Conservation (phyloP, 176 grass and related monocot species). For the Lolium rigidum region DNA sequence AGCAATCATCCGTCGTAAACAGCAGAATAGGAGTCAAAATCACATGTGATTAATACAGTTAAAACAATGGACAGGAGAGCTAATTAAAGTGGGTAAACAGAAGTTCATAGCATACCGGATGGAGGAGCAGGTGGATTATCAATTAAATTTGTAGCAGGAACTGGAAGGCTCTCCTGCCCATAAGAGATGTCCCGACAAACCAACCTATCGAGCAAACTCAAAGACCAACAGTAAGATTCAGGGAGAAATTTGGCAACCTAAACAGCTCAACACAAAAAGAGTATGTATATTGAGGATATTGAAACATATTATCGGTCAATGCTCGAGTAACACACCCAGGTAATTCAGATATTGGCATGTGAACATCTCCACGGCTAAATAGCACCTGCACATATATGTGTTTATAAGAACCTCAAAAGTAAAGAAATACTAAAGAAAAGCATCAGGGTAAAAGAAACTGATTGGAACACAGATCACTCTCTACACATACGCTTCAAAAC, state of each 20-base stretch:
- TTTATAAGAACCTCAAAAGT: constrained; percentile 1
- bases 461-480: constrained; percentile 8
- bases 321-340: constrained; percentile 56
- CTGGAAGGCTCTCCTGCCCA: constrained; percentile 62
- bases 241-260: background rate
- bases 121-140: constrained; percentile 70
- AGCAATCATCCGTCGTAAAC: background rate
- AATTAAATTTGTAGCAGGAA: constrained; percentile 78
- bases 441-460: constrained; percentile 10
- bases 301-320: constrained; percentile 22
- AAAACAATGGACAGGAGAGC: background rate
- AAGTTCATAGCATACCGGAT: constrained; percentile 49
- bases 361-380: constrained; percentile 57
- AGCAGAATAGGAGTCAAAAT: constrained; percentile 2
- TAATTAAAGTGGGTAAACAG: background rate
- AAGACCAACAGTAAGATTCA: constrained; percentile 4
- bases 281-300: constrained; percentile 4
- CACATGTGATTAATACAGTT: constrained; percentile 29
- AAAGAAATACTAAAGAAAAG: constrained; percentile 15
- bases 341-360: constrained; percentile 60
- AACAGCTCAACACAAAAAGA: constrained; percentile 23
- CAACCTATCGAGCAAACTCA: constrained; percentile 46
- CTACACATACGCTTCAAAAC: constrained; percentile 3
- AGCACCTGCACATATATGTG: constrained; percentile 46
- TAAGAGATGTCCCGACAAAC: constrained; percentile 64